A percentile compares a stretch with the other conserved stretches of the same genome.
Evolutionary conservation across 2,329 filamentous ascomycete species (phyloP).

Genomic region (Pyricularia pennisetigena): DNA sequence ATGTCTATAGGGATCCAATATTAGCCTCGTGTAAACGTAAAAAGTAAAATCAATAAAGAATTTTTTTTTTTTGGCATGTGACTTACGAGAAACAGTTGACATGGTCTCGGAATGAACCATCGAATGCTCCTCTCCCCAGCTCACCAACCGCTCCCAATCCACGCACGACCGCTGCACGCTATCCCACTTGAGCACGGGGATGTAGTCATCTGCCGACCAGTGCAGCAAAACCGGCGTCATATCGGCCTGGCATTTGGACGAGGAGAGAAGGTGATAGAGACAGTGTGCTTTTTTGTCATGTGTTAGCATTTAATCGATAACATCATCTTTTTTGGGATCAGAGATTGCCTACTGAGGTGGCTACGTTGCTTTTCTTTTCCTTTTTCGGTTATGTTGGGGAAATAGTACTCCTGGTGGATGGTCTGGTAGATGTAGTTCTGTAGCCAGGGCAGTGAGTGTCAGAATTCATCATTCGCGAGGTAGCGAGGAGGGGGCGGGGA

Average conservation of each 20-base stretch:
- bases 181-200: neutral
- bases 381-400: neutral
- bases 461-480: neutral
- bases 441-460: neutral
- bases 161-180: neutral
- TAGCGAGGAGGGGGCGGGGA: neutral
- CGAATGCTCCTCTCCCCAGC: neutral
- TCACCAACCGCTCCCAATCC: neutral
- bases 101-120: neutral
- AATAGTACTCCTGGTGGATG: neutral
- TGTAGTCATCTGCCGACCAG: neutral
- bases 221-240: neutral
- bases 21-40: no score
- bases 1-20: neutral
- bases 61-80: no score
- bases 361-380: neutral
- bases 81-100: neutral
- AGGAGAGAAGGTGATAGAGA: neutral
- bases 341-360: neutral
- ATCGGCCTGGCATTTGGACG: neutral
- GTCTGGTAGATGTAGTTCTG: neutral
- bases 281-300: neutral
- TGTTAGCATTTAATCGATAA: neutral
- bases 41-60: no score
- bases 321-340: neutral